Evolutionary conservation across 1,139 yeast genomes (phyloP).

Genomic region (Magnusiomyces sp.): DNA sequence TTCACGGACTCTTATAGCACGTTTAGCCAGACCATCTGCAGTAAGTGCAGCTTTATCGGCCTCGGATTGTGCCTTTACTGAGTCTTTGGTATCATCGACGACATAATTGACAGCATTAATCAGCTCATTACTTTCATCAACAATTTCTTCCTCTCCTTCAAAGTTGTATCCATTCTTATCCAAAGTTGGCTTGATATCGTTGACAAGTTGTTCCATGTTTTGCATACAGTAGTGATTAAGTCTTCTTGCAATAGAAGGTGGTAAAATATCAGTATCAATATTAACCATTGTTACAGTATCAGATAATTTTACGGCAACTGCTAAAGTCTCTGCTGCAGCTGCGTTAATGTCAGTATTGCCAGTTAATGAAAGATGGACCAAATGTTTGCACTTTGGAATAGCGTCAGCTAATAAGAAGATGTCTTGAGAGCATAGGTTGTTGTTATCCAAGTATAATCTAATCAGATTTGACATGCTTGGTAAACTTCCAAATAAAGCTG

Average conservation of each 20-base stretch:
- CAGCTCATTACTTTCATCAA: slow-evolving; percentile 25
- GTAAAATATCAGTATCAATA: slow-evolving; percentile 57
- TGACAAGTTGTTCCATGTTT: slow-evolving; percentile 51
- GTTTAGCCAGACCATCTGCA: slow-evolving; percentile 22
- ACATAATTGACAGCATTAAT: slow-evolving; percentile 27
- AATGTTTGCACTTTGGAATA: slow-evolving; percentile 56
- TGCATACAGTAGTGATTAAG: slow-evolving; percentile 76
- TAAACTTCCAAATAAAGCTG: slow-evolving; percentile 50
- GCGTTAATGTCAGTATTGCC: slow-evolving; percentile 52
- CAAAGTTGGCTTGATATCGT: slow-evolving; percentile 17
- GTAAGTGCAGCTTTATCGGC: slow-evolving; percentile 14
- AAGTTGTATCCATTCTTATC: slow-evolving; percentile 33
- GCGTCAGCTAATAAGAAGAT: slow-evolving; percentile 62
- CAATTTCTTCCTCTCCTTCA: slow-evolving; percentile 25
- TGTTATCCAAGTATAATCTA: slow-evolving; percentile 71
- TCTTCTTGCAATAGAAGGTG: slow-evolving; percentile 65
- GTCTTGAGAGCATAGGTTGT: slow-evolving; percentile 54
- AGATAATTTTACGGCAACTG: slow-evolving; percentile 62
- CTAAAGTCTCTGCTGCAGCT: slow-evolving; percentile 57
- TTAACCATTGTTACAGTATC: slow-evolving; percentile 60
- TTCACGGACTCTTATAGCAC: slow-evolving; percentile 25
- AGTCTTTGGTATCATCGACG: slow-evolving; percentile 19
- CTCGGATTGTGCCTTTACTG: slow-evolving; percentile 11
- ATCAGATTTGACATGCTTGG: slow-evolving; percentile 59
- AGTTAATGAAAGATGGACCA: slow-evolving; percentile 68